Evolutionary conservation across 139 green algal genomes (phyloP).

Genomic region (Tetradesmus obliquus): DNA sequence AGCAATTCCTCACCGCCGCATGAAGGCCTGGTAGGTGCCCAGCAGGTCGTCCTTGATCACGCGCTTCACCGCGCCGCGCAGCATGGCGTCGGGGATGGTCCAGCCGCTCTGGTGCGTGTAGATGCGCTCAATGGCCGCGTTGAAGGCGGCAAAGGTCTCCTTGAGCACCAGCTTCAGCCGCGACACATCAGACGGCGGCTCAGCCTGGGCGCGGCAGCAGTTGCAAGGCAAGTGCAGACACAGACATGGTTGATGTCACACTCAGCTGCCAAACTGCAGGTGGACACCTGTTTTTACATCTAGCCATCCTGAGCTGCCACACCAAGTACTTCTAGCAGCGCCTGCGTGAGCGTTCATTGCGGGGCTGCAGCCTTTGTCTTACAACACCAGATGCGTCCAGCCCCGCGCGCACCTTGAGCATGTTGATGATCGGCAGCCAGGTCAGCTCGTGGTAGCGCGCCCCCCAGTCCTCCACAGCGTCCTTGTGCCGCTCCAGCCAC

Average conservation of each 20-base stretch:
- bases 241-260: not conserved
- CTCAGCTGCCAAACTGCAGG: not conserved
- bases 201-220: constrained; percentile 19
- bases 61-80: constrained; percentile 50
- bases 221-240: not conserved
- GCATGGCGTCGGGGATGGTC: constrained; percentile 61
- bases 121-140: constrained; percentile 45
- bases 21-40: constrained; percentile 50
- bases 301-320: too few species aligned
- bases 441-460: constrained; percentile 60
- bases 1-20: constrained; percentile 19
- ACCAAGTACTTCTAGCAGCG: too few species aligned
- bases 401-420: constrained; percentile 42
- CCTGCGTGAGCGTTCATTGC: too few species aligned
- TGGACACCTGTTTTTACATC: too few species aligned
- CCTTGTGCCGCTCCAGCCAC: constrained; percentile 75
- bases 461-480: constrained; percentile 63
- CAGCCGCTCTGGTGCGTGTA: constrained; percentile 54
- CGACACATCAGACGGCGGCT: constrained; percentile 21
- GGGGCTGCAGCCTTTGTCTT: too few species aligned
- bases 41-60: constrained; percentile 61
- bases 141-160: constrained; percentile 42
- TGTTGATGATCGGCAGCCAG: constrained; percentile 54
- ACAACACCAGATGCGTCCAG: too few species aligned
- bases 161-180: constrained; percentile 43